Base-by-base conservation (phyloP, 768 basidiomycete genomes). In the Tricholoma matsutake region DNA sequence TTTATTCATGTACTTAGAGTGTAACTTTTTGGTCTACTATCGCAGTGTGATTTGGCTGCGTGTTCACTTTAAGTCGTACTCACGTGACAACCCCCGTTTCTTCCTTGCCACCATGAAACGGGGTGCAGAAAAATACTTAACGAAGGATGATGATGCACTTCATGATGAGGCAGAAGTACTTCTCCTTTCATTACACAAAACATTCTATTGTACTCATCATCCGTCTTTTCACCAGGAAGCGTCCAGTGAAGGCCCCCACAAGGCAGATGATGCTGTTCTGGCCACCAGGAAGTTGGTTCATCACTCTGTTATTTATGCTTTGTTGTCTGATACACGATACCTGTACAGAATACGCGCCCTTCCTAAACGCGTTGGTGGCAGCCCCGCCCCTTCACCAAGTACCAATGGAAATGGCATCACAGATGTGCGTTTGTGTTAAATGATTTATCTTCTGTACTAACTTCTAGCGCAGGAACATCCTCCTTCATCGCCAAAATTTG, bases 41-140 rank as follows among this genome's bases (percentile, higher is more conserved):
- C 37, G 37, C 14, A 16, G 14, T 39, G 4, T 6, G 2, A 39
- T 39, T 14, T 5, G 3, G 11, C 37, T 16, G 16, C 37, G 37
- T 39, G 37, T 10, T 29, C n/a, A 25, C 22, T n/a, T 3, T 16
- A 54, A 13, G 25, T 28, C 39, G 54, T 37, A 22, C 20, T 16
- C 47, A 51, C 47, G 47, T 51, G 47, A 51, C 25, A 25, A 7
- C 13, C 9, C 47, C 32, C 47, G 29, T 51, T 39, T 37, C 18
- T 20, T 31, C 34, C 28, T 45, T 43, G 39, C 14, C 47, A 60
- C 41, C 62, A 87, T 91, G 88, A 92, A 92, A 74, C 83, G 91
- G 71, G 82, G 79, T 58, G 91, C 91, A 70, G 91, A 92, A 56
- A 83, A 75, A 62, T 88, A 93, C 66, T 68, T 93, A 34, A 78